Conservation (phyloP, 2,329 filamentous ascomycete species). For the Zelopaecilomyces penicillatus region DNA sequence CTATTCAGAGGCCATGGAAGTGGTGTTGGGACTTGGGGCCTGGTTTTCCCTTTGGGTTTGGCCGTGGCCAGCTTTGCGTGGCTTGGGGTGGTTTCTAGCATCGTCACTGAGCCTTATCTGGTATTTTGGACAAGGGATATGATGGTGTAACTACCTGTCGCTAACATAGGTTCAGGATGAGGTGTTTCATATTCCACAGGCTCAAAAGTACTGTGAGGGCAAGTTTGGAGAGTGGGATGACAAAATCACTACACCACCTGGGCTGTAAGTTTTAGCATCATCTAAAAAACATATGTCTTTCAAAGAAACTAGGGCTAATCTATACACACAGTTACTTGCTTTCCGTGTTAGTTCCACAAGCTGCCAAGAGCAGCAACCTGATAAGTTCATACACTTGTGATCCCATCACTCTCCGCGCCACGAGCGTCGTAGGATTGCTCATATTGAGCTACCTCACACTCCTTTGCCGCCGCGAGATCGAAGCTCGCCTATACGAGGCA, state of each 20-base stretch:
- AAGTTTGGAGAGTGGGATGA: constrained; percentile 79
- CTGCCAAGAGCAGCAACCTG: constrained; percentile 8
- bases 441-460: constrained; percentile 38
- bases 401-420: constrained; percentile 33
- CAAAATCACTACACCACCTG: constrained; percentile 94
- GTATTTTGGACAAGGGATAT: constrained; percentile 24
- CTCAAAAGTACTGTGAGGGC: constrained; percentile 74
- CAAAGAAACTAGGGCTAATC: too few species aligned
- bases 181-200: constrained; percentile 83
- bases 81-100: constrained; percentile 16
- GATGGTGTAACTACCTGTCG: background rate
- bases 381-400: constrained; percentile 17
- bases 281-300: background rate
- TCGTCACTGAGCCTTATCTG: constrained; percentile 46
- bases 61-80: constrained; percentile 13
- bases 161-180: constrained; percentile 55
- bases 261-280: constrained; percentile 50
- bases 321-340: constrained; percentile 34
- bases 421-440: constrained; percentile 35
- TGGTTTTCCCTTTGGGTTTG: constrained; percentile 13
- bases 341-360: constrained; percentile 24
- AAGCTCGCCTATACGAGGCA: constrained; percentile 29
- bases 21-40: background rate
- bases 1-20: background rate
- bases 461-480: constrained; percentile 44